Evolutionary conservation across 306 rosid species (phyloP).

Genomic region (Castanea sativa): DNA sequence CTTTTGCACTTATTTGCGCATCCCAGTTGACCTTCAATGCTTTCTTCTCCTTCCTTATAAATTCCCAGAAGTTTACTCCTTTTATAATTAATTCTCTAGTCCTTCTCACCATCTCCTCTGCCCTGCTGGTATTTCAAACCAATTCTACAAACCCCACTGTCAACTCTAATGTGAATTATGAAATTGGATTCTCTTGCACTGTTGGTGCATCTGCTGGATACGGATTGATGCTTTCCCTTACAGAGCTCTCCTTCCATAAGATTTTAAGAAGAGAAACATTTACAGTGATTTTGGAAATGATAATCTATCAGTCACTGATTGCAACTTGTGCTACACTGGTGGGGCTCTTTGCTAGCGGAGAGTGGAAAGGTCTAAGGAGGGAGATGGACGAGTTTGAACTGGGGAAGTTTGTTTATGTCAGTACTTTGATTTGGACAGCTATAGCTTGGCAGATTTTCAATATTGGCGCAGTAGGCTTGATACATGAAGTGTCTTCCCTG

Average conservation of each 20-base stretch:
- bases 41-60: constrained; percentile 45
- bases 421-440: constrained; percentile 35
- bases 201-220: constrained; percentile 45
- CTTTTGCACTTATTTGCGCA: constrained; percentile 39
- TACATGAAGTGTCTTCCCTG: constrained; percentile 49
- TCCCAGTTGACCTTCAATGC: constrained; percentile 47
- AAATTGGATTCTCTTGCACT: constrained; percentile 41
- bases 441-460: constrained; percentile 33
- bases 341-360: constrained; percentile 48
- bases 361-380: constrained; percentile 28
- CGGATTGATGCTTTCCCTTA: constrained; percentile 38
- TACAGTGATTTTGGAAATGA: constrained; percentile 37
- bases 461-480: constrained; percentile 38
- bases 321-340: constrained; percentile 30
- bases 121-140: constrained; percentile 34
- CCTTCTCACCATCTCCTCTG: constrained; percentile 41
- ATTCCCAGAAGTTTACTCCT: constrained; percentile 36
- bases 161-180: constrained; percentile 7
- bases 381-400: constrained; percentile 34
- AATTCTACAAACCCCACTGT: background rate
- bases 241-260: constrained; percentile 34
- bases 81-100: constrained; percentile 38
- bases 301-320: constrained; percentile 27
- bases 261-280: constrained; percentile 30
- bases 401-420: constrained; percentile 32